Base-by-base conservation (phyloP, 1,284 basidiomycete genomes). In the Chiua sp. region DNA sequence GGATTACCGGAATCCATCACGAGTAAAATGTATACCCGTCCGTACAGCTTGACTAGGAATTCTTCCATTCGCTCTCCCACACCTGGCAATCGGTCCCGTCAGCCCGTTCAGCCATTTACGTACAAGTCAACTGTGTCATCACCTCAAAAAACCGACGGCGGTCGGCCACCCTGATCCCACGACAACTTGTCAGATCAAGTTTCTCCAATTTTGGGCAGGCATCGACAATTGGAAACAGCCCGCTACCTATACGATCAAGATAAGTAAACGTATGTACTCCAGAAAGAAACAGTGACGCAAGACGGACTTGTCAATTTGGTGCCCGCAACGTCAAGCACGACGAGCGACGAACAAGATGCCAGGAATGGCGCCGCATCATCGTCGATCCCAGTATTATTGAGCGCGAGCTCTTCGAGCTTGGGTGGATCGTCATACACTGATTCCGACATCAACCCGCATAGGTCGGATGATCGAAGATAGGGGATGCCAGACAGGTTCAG, bases 131-230 rank as follows among this genome's bases (percentile, higher is more conserved):
- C 8, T 23, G 12, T 2, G 26, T 59, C 64, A 15, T 5, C 50
- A 86, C 87, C 77, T 90, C 85, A 65, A 91, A 91, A 66, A 91
- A 87, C n/a, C 80, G 79, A 26, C 88, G 77, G 33, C 89, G 77
- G 61, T 90, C 84, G 4, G 77, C 77, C 7, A 90, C 78, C 18
- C 66, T 78, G 53, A 91, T 78, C 7, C 88, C 83, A 57, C 88
- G 80, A 63, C 89, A 91, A 59, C 86, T 85, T 1, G 87, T 90
- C 39, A 91, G 72, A 65, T 90, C 84, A 13, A 91, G 70, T 22
- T 77, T 80, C 60, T 78, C 72, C 28, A 91, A 72, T 32, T 73
- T 75, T 3, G 76, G 63, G 63, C 89, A 91, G 4, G 78, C 79
- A 63, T 90, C 83, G 37, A 91, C 76, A 53, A 91, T 82, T 3